Percentiles rank a stretch among this genome's conserved stretches.
These are phyloP conservation scores for Kazachstania bromeliacearum DNA, from an alignment of 805 yeast species.

Conservation along the genomic window DNA sequence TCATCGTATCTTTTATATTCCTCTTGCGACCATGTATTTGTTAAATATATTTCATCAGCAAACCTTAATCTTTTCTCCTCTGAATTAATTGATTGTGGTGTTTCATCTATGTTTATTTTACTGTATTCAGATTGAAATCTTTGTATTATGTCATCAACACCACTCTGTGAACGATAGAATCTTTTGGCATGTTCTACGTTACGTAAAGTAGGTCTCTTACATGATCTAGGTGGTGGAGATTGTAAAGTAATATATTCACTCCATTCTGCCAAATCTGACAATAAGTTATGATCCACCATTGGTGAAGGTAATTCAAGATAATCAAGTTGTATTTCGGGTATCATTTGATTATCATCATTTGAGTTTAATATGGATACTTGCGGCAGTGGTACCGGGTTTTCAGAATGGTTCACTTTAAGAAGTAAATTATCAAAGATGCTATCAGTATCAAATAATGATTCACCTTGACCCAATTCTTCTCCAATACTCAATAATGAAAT, in stretches of 20 bases:
- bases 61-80: constrained; percentile 16
- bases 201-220: constrained; percentile 16
- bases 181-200: constrained; percentile 14
- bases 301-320: neutral
- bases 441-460: constrained; percentile 23
- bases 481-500: constrained; percentile 3
- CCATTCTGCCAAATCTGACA: constrained; percentile 16
- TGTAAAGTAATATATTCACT: constrained; percentile 13
- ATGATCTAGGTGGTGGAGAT: constrained; percentile 21
- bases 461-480: constrained; percentile 7
- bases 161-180: constrained; percentile 13
- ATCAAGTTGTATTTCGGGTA: neutral
- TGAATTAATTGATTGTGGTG: neutral
- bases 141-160: constrained; percentile 2
- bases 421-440: constrained; percentile 23
- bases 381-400: neutral
- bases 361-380: neutral
- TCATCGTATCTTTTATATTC: constrained; percentile 25
- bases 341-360: neutral
- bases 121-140: neutral
- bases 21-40: constrained; percentile 21
- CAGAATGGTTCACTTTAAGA: constrained; percentile 8
- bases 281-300: constrained; percentile 13
- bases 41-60: constrained; percentile 19
- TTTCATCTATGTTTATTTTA: neutral